Percentiles rank a stretch among this genome's conserved stretches.
phyloP scores from a whole-genome alignment of 441 rosid genomes.

The Breynia disticha region DNA sequence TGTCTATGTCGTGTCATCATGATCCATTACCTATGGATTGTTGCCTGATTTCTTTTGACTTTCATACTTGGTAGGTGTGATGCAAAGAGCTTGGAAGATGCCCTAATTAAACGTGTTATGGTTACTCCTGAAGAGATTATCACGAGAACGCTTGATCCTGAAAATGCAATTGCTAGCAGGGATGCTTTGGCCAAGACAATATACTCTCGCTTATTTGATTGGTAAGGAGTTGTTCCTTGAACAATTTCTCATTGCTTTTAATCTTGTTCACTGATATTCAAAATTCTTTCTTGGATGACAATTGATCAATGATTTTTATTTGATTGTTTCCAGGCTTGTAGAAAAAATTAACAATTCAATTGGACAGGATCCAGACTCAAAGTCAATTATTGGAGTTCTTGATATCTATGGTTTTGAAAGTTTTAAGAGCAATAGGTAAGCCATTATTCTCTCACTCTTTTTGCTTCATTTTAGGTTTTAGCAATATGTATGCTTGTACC shows the following conservation, averaged over 20 bases:
- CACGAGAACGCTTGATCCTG: constrained; percentile 92
- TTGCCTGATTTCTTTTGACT: constrained; percentile 5
- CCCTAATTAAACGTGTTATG: constrained; percentile 88
- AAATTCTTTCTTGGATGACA: background rate
- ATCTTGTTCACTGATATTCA: background rate
- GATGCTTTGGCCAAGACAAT: constrained; percentile 91
- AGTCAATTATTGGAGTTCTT: constrained; percentile 77
- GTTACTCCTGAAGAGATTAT: constrained; percentile 96
- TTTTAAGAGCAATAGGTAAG: constrained; percentile 78
- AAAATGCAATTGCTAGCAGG: constrained; percentile 74
- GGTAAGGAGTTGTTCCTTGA: constrained; percentile 39
- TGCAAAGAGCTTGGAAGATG: constrained; percentile 81
- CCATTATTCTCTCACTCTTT: constrained; percentile 5
- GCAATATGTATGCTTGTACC: too few relatives aligned
- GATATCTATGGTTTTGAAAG: constrained; percentile 97
- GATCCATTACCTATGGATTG: constrained; percentile 1
- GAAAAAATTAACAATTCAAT: constrained; percentile 75
- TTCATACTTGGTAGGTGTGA: constrained; percentile 50
- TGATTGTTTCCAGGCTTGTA: constrained; percentile 55
- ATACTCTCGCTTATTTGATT: constrained; percentile 89
- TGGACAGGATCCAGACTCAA: constrained; percentile 87
- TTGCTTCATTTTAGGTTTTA: too few relatives aligned
- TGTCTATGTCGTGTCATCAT: constrained; percentile 7
- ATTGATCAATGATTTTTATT: constrained; percentile 10
- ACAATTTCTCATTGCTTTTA: constrained; percentile 6